Evolutionary conservation across 768 basidiomycete genomes (phyloP).

Genomic region (Lentinula sp.): DNA sequence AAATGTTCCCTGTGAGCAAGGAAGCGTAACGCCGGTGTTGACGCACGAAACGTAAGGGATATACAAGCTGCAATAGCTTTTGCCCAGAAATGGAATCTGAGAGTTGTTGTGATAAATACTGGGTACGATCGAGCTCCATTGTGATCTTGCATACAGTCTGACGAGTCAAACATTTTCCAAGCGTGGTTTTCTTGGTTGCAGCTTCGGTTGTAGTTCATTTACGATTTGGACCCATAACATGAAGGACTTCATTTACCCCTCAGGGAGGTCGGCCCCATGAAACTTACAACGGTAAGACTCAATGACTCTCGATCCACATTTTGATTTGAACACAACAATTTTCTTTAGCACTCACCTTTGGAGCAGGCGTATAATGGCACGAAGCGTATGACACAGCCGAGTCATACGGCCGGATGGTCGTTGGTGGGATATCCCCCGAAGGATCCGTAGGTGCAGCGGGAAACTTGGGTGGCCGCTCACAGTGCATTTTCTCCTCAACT

Average conservation of each 20-base stretch:
- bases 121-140: slow-evolving; percentile 11
- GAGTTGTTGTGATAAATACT: slow-evolving; percentile 30
- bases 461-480: slow-evolving; percentile 42
- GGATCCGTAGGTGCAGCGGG: slow-evolving; percentile 41
- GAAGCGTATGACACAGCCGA: slow-evolving; percentile 35
- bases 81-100: slow-evolving; percentile 26
- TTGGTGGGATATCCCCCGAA: slow-evolving; percentile 35
- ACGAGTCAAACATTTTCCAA: slow-evolving; percentile 7
- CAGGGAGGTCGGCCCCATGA: slow-evolving; percentile 20
- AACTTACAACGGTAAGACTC: slow-evolving; percentile 10
- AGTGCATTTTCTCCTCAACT: slow-evolving; percentile 26
- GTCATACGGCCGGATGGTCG: slow-evolving; percentile 30
- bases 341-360: slow-evolving; percentile 20
- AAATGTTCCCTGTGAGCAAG: too few species aligned
- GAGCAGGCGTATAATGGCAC: slow-evolving; percentile 40
- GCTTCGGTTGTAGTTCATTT: slow-evolving; percentile 21
- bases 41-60: slow-evolving; percentile 29
- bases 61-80: slow-evolving; percentile 34
- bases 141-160: not conserved
- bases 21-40: slow-evolving; percentile 30
- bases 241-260: slow-evolving; percentile 26
- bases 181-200: slow-evolving; percentile 26
- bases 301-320: too few species aligned
- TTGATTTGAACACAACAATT: not conserved
- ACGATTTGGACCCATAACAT: slow-evolving; percentile 28